Percentiles rank a stretch among this genome's conserved stretches.
phyloP scores from a whole-genome alignment of 805 yeast species.

The Yarrowia yakushimensis region DNA sequence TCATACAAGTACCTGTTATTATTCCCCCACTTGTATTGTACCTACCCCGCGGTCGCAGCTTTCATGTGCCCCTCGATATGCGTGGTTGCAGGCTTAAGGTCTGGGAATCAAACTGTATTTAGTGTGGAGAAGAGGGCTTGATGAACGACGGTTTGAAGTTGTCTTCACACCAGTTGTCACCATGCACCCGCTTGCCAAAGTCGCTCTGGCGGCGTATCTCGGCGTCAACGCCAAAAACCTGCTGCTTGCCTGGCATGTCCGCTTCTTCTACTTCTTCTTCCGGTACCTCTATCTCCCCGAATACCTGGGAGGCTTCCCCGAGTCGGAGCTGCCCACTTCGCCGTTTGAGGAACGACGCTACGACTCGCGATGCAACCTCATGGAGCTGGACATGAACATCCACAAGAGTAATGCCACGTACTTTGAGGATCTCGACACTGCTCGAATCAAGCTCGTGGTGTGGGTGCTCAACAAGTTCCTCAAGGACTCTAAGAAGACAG shows the following conservation, averaged over 20 bases:
- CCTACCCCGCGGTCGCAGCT: conserved; percentile 17
- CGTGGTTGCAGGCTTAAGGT: conserved; percentile 1
- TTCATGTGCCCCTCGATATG: conserved; percentile 11
- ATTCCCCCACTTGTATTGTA: too few relatives aligned
- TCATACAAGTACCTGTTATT: too few relatives aligned
- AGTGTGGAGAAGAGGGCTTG: background rate
- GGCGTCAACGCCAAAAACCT: conserved; percentile 56
- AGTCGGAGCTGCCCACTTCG: conserved; percentile 28
- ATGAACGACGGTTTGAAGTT: too few relatives aligned
- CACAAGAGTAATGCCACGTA: conserved; percentile 89
- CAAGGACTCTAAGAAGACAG: conserved; percentile 43
- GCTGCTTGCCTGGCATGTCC: conserved; percentile 61
- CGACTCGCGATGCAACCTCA: conserved; percentile 60
- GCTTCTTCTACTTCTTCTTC: conserved; percentile 54
- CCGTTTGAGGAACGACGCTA: conserved; percentile 45
- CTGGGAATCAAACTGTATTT: background rate
- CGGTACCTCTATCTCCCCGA: conserved; percentile 43
- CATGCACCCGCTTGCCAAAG: conserved; percentile 13
- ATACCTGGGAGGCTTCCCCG: conserved; percentile 7
- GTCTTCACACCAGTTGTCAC: background rate
- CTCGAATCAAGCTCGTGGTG: conserved; percentile 62
- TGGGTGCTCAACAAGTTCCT: conserved; percentile 56
- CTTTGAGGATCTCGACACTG: conserved; percentile 73
- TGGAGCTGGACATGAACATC: conserved; percentile 80
- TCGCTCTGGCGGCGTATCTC: conserved; percentile 8